Evolutionary conservation across 2,329 filamentous ascomycete species (phyloP).

Genomic region (Xylaria multiplex): DNA sequence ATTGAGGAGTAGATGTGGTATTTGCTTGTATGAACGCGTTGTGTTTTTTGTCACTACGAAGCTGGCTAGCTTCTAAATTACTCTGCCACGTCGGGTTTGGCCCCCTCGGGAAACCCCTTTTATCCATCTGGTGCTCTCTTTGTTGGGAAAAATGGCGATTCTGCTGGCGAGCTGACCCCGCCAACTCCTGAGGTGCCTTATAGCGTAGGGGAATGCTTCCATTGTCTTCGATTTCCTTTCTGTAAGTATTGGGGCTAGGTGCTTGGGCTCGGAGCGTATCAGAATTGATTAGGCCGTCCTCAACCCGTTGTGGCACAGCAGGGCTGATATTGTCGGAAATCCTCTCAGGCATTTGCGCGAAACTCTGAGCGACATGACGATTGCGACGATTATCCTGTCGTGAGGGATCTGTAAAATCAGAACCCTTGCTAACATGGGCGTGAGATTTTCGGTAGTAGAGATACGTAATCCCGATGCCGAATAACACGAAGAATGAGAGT

Average conservation of each 20-base stretch:
- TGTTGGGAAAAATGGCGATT: constrained; percentile 1
- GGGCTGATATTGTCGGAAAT: background rate
- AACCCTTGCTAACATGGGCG: constrained; percentile 12
- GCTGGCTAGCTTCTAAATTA: background rate
- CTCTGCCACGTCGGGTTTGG: background rate
- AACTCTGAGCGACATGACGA: background rate
- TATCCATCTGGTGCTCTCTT: background rate
- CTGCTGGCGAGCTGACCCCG: background rate
- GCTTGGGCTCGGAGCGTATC: constrained; percentile 22
- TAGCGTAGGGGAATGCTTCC: background rate
- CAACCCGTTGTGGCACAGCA: background rate
- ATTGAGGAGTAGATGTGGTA: background rate
- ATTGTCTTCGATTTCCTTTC: background rate
- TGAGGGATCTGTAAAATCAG: background rate
- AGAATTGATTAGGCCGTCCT: background rate
- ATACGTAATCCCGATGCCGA: constrained; percentile 36
- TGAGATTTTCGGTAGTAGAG: constrained; percentile 35
- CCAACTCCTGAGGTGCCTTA: background rate
- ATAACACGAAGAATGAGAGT: constrained; percentile 38
- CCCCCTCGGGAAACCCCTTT: background rate
- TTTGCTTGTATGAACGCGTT: background rate
- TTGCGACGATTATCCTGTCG: background rate
- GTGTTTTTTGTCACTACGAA: background rate
- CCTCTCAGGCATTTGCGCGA: background rate
- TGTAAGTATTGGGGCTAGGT: constrained; percentile 20